These are phyloP conservation scores for Rhizoclosmatium globosum DNA, from an alignment of 192 early-diverging fungal species.

Conservation along the genomic window DNA sequence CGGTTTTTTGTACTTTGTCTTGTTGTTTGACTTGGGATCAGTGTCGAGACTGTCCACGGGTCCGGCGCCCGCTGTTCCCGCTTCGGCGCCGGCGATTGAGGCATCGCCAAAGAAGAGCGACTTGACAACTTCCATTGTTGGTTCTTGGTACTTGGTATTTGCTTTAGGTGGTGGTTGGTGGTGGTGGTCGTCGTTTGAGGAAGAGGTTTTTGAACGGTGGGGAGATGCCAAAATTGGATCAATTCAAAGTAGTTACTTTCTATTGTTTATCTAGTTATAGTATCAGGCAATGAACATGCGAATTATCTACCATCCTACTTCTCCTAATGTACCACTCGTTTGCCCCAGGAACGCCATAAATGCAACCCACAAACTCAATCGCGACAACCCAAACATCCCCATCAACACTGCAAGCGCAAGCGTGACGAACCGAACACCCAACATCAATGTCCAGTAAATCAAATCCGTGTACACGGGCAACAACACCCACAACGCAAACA, in stretches of 20 bases:
- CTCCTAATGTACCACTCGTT: no score
- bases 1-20: not conserved
- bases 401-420: not conserved
- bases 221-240: no score
- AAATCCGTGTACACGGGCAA: not conserved
- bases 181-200: no score
- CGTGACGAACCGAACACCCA: not conserved
- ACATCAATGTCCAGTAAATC: conserved; percentile 3
- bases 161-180: no score
- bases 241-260: no score
- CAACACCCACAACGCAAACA: not conserved
- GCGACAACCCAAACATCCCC: conserved; percentile 10
- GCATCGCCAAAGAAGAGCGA: conserved; percentile 14
- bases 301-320: no score
- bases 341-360: not conserved
- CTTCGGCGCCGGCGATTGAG: not conserved
- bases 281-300: no score
- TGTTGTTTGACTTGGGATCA: not conserved
- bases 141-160: no score
- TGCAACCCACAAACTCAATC: not conserved
- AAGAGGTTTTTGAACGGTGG: no score
- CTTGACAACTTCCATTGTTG: conserved; percentile 16
- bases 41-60: not conserved
- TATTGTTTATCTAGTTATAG: no score
- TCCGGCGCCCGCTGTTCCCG: not conserved